Evolutionary conservation across 108 stramenopile genomes (phyloP), one percentile per base, ranked within the genome.

Genomic region (Epithemia pelagica): DNA sequence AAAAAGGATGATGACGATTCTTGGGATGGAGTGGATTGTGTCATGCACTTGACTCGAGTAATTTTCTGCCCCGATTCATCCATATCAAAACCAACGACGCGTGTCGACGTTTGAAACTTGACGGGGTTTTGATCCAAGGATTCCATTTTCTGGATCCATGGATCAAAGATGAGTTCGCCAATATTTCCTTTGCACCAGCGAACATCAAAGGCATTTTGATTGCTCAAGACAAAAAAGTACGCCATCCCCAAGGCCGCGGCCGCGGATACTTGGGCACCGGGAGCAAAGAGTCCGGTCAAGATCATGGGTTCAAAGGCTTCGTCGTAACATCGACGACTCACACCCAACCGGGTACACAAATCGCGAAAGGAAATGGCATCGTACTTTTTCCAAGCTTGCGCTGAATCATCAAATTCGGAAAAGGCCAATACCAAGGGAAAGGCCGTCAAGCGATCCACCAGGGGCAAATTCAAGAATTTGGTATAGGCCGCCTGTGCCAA

Each of bases 271-370:
- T 89, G 84, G 30, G 77, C 76, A 30, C 90, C 88, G 21, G 90
- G 90, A 21, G 89, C 86, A 75, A 90, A 90, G 7, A 90, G 62
- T 22, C 89, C 89, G 20, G 87, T 88, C 57, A 90, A 61, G 8
- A 89, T 77, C 90, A 91, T 91, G 33, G 90, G 90, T 71, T 91
- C 90, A 73, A 91, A 89, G 0, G 86, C 85, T 54, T 91, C 90
- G 20, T 76, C 59, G 70, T 91, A 91, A 52, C 86, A 83, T 31
- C 78, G 51, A 28, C 62, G 67, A 10, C 77, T 74, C 0, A 89
- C 86, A 19, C 90, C 90, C 26, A 91, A 61, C 57, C 64, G 65
- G 8, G 76, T 52, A 72, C 88, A 91, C 30, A 91, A 73, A 57
- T 91, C 90, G 2, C 88, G 82, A 68, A 89, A 89, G 28, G 86